Conservation (phyloP, 345 rosid genomes). For the Excoecaria agallocha region DNA sequence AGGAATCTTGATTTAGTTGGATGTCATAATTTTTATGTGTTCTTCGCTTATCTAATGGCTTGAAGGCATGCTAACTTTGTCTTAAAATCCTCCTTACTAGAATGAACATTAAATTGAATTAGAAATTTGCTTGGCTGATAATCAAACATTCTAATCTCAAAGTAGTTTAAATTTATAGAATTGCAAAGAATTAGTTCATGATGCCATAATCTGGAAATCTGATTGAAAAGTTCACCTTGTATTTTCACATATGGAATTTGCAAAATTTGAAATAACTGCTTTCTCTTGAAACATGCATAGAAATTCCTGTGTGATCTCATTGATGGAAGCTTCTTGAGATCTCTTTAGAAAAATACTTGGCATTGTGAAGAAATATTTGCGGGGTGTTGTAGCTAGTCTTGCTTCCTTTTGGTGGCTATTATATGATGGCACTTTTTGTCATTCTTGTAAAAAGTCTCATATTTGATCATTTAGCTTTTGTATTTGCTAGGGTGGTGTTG, state of each 20-base stretch:
- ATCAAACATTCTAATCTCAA: background rate
- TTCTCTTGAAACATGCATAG: background rate
- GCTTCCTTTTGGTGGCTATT: background rate
- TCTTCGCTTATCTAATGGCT: background rate
- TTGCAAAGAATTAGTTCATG: background rate
- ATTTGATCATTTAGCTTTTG: background rate
- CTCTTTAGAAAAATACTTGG: background rate
- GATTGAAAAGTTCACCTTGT: background rate
- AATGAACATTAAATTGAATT: background rate
- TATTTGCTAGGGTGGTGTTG: background rate
- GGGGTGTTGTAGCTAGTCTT: background rate
- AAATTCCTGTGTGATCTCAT: no score
- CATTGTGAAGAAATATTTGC: background rate
- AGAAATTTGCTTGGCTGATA: background rate
- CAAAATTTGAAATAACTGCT: background rate
- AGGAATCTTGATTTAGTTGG: background rate
- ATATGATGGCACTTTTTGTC: no score
- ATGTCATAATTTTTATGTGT: background rate
- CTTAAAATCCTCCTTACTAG: background rate
- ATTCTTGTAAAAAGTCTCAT: background rate
- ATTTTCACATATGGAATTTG: background rate
- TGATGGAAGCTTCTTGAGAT: background rate
- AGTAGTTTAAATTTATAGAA: background rate
- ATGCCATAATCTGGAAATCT: background rate
- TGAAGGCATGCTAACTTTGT: background rate